Conservation (phyloP, 2,329 filamentous ascomycete genomes). For the Gliomastix tumulicola region DNA sequence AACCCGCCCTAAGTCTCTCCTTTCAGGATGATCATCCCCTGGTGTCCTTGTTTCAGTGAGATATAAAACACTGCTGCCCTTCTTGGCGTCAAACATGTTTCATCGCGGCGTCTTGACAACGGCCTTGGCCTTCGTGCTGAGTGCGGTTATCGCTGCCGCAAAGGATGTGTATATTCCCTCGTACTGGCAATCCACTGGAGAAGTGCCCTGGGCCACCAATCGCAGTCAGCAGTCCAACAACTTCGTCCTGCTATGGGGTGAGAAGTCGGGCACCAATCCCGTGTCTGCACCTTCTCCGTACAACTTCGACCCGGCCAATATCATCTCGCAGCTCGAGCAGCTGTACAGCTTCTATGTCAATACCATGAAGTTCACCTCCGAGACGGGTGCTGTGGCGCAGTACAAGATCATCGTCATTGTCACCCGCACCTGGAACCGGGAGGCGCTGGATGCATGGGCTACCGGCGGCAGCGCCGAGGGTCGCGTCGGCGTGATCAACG, state of each 20-base stretch:
- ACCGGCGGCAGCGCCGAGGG: constrained; percentile 3
- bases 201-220: neutral
- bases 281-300: neutral
- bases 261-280: constrained; percentile 2
- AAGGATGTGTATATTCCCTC: constrained; percentile 1
- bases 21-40: no score
- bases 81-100: neutral
- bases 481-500: constrained; percentile 2
- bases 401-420: constrained; percentile 3
- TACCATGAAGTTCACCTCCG: constrained; percentile 2
- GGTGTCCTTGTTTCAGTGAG: no score
- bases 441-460: constrained; percentile 1
- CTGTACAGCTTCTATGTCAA: constrained; percentile 1
- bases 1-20: no score
- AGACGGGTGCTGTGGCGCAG: constrained; percentile 1
- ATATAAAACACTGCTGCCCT: neutral
- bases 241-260: constrained; percentile 2
- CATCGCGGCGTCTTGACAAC: neutral
- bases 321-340: constrained; percentile 1
- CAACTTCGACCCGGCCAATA: constrained; percentile 1
- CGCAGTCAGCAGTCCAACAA: constrained; percentile 2
- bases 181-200: constrained; percentile 1
- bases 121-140: neutral
- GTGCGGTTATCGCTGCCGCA: neutral
- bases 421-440: constrained; percentile 2